Evolutionary conservation across 1,284 basidiomycete genomes (phyloP).

Genomic region (Cutaneotrichosporon sp.): DNA sequence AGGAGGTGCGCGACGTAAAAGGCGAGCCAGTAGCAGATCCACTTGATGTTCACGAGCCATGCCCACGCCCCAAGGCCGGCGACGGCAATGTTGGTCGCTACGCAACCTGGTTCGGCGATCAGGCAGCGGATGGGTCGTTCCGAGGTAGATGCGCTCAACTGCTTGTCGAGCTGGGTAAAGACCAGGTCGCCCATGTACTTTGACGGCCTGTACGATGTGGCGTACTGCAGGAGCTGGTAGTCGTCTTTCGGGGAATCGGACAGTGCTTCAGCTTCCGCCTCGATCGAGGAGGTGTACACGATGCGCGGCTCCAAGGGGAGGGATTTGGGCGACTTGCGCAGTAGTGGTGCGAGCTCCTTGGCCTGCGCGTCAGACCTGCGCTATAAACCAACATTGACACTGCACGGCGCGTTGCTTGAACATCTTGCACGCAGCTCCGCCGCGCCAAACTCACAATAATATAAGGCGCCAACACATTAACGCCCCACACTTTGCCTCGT

Average conservation of each 20-base stretch:
- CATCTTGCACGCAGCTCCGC: too few relatives aligned
- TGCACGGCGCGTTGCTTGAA: too few relatives aligned
- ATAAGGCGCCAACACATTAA: slow-evolving; percentile 79
- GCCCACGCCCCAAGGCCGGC: slow-evolving; percentile 34
- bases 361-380: slow-evolving; percentile 34
- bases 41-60: slow-evolving; percentile 54
- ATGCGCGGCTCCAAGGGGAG: slow-evolving; percentile 57
- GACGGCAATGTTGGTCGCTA: slow-evolving; percentile 60
- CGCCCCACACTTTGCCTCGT: slow-evolving; percentile 77
- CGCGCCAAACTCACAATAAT: slow-evolving; percentile 63
- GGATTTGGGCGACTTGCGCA: slow-evolving; percentile 37
- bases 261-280: slow-evolving; percentile 58
- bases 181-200: slow-evolving; percentile 80
- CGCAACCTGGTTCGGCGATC: slow-evolving; percentile 68
- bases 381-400: too few relatives aligned
- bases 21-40: slow-evolving; percentile 56
- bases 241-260: slow-evolving; percentile 54
- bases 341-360: slow-evolving; percentile 38
- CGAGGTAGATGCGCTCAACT: slow-evolving; percentile 49
- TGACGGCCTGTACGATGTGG: slow-evolving; percentile 63
- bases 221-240: slow-evolving; percentile 63
- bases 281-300: slow-evolving; percentile 74
- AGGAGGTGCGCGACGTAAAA: slow-evolving; percentile 57
- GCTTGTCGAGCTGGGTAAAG: slow-evolving; percentile 55
- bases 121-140: slow-evolving; percentile 56